Base-by-base conservation (phyloP, 1,139 yeast genomes). In the Pichia sp. region DNA sequence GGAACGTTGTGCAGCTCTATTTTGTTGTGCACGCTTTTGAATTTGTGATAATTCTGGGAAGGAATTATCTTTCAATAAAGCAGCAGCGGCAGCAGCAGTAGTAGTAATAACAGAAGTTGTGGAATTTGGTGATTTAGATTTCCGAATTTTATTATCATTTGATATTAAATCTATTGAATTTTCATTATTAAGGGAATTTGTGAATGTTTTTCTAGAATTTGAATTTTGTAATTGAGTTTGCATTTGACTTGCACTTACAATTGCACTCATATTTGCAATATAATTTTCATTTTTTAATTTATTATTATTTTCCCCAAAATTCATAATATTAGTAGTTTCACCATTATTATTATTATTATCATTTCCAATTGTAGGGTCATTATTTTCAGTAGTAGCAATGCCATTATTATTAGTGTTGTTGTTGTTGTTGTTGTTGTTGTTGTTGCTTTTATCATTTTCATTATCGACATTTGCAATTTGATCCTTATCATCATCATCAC, bases 1-100 rank as follows among this genome's bases (percentile, higher is more conserved):
- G 10, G 95, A 95, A 55, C 86, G 76, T 64, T 87, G 96, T 1
- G 96, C 96, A 49, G 78, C 81, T 58, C 96, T 71, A 67, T 87
- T 87, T 64, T 87, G 96, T 20, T 83, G 87, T 1, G 96, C 96
- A 53, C 96, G 76, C 64, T 85, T 86, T 24, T 24, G 20, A 24
- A 11, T 24, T 12, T 23, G 27, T 8, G 24, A 24, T 24, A 10
- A 24, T 5, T 33, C 6, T 12, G 35, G 22, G 8, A 32, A 22
- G 2, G 35, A 12, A 10, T 23, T 25, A 22, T 32, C 26, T 7
- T 32, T 32, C 7, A 32, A 11, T 23, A 32, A 32, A 4, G 23
- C 20, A 35, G 94, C 78, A 49, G 71, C 73, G 12, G 82, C 73
- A 35, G 83, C 67, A 7, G 75, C 75, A 51, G 22, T 32, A 3